Conservation (phyloP, 345 rosid species). For the Leavenworthia alabamica region DNA sequence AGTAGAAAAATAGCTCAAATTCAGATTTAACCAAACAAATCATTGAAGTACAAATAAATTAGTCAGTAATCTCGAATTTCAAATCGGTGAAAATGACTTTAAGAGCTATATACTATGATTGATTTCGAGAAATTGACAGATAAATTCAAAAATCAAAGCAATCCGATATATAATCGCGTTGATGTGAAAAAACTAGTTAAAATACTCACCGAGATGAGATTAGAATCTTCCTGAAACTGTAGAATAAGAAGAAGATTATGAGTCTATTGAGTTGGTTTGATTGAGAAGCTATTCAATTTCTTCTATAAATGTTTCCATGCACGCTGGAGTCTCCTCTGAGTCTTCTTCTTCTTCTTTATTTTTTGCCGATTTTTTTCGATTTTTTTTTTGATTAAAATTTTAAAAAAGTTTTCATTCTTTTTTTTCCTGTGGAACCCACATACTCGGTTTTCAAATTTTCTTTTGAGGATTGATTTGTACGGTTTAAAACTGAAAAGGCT, state of each 20-base stretch:
- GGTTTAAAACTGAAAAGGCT: no score
- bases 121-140: no score
- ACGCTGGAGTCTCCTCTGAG: slow-evolving; percentile 8
- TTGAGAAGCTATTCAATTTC: background rate
- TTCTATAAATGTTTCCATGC: slow-evolving; percentile 31
- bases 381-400: background rate
- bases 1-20: background rate
- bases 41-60: no score
- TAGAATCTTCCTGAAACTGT: background rate
- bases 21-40: background rate
- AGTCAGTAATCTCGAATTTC: no score
- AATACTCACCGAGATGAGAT: slow-evolving; percentile 8
- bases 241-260: no score
- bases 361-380: slow-evolving; percentile 15
- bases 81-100: no score
- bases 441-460: background rate
- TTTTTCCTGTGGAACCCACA: background rate
- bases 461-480: no score
- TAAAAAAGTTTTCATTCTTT: background rate
- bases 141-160: no score
- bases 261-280: no score
- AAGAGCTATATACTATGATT: no score
- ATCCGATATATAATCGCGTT: no score
- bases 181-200: background rate
- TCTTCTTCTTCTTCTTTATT: slow-evolving; percentile 4